Evolutionary conservation across 768 basidiomycete genomes (phyloP).

Genomic region (Lentinula raphanica): DNA sequence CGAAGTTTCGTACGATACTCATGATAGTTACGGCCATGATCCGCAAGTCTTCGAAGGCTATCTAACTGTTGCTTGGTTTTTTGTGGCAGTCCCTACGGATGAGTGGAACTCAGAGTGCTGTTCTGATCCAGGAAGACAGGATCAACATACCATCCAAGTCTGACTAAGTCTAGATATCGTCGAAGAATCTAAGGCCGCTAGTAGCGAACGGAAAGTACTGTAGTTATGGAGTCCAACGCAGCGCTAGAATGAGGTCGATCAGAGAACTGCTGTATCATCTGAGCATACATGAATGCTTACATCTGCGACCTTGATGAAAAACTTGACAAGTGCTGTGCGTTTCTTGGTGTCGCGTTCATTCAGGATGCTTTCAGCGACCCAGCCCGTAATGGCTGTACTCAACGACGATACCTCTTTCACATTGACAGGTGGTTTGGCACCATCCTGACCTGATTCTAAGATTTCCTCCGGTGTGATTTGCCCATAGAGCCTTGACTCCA

Average conservation of each 20-base stretch:
- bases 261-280: background rate
- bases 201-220: conserved; percentile 86
- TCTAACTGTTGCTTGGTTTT: conserved; percentile 83
- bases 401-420: conserved; percentile 82
- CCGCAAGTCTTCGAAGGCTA: conserved; percentile 75
- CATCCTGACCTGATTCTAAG: conserved; percentile 75
- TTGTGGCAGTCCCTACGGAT: conserved; percentile 75
- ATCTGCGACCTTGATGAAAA: conserved; percentile 90
- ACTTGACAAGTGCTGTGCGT: conserved; percentile 73
- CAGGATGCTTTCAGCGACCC: conserved; percentile 93
- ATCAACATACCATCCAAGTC: conserved; percentile 82
- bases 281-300: conserved; percentile 40
- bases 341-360: conserved; percentile 87
- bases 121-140: background rate
- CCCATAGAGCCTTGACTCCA: conserved; percentile 87
- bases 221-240: conserved; percentile 83
- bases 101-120: too few species aligned
- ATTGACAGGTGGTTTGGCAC: conserved; percentile 55
- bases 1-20: conserved; percentile 87
- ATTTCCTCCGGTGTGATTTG: conserved; percentile 86
- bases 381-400: conserved; percentile 91
- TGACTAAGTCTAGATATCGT: conserved; percentile 88
- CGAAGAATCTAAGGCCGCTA: conserved; percentile 93
- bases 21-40: conserved; percentile 85
- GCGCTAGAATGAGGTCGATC: conserved; percentile 46